Base-by-base conservation (phyloP, 352 stramenopile species). In the Phytophthora pseudosyringae region DNA sequence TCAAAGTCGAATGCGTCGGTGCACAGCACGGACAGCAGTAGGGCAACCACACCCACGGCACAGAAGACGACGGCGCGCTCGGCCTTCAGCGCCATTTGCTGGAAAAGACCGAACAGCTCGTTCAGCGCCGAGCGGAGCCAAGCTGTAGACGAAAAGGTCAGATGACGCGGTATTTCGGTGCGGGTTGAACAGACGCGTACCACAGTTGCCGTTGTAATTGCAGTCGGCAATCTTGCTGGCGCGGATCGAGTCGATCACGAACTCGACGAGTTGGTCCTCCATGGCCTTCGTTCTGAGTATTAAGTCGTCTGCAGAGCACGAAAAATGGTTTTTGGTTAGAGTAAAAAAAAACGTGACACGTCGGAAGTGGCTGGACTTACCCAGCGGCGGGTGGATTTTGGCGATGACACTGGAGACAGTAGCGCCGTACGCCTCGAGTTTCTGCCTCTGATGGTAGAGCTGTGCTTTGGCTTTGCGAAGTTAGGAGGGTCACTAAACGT, bases 151-250 rank as follows among this genome's bases (percentile, higher is more conserved):
- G 55, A 60, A 59, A 15, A 32, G 0, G 62, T 54, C 57, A 70
- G 54, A 70, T 46, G 62, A 18, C 58, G 33, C 46, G 39, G 50
- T 29, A 44, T 48, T 44, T 59, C 16, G 18, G 32, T 44, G 57
- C 11, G 15, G 28, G 33, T 44, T 16, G 51, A 35, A 46, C 10
- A 12, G 11, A 28, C 25, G 45, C 16, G 53, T 71, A 90, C 81
- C 71, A 64, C 82, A 91, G 59, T 89, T 88, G n/a, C 54, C 69
- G 43, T 79, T 66, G 58, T 76, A 88, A 10, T 71, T 56, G 51
- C 82, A 93, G 59, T 93, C 82, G 15, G 61, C 53, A 21, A 90
- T 78, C 44, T 86, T 91, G 67, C 72, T 76, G 1, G 51, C 38
- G 4, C 80, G 81, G 6, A 91, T 75, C 3, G 62, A 62, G 28